A percentile compares a stretch with the other conserved stretches of the same genome.
phyloP scores from a whole-genome alignment of 192 early-diverging fungal species.

The Coemansia sp. region DNA sequence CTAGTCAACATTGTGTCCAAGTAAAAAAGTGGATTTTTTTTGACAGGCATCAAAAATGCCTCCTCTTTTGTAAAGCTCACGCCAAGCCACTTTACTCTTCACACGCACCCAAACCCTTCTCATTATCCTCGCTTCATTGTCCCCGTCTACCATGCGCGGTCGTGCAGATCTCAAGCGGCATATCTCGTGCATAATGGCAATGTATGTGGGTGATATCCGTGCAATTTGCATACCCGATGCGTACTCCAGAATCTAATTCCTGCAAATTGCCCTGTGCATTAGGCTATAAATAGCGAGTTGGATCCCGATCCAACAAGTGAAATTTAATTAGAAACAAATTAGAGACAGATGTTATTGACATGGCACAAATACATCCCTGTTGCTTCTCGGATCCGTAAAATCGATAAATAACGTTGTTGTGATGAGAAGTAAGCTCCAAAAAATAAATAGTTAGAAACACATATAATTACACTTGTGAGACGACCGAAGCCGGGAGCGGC shows the following conservation, averaged over 20 bases:
- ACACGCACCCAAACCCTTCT: not conserved
- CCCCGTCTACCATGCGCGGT: not conserved
- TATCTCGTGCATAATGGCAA: not conserved
- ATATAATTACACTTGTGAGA: slow-evolving; percentile 49
- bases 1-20: not conserved
- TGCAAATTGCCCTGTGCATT: not conserved
- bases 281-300: not conserved
- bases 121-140: not conserved
- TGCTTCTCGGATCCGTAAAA: not conserved
- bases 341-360: not conserved
- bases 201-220: not conserved
- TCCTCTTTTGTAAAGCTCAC: not conserved
- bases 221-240: not conserved
- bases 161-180: slow-evolving; percentile 1
- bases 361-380: not conserved
- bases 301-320: not conserved
- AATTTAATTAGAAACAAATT: not conserved
- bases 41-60: not conserved
- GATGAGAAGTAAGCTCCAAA: not conserved
- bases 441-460: not conserved
- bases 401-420: not conserved
- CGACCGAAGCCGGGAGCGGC: slow-evolving; percentile 37
- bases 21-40: not conserved
- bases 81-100: slow-evolving; percentile 2
- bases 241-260: not conserved